Conservation (phyloP, 768 basidiomycete genomes). For the Suillus variegatus region DNA sequence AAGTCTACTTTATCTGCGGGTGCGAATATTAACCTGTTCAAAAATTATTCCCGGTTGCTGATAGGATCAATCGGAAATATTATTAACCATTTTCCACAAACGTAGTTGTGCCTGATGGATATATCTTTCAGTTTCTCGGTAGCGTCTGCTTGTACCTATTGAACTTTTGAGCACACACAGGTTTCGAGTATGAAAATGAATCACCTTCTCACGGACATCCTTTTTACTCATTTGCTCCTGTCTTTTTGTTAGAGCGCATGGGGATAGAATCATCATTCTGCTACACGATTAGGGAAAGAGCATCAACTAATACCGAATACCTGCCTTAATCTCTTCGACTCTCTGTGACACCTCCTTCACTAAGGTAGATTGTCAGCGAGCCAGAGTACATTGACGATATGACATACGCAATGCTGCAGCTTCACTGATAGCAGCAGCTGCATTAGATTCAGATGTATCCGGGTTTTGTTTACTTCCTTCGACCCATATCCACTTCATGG, state of each 20-base stretch:
- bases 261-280: slow-evolving; percentile 71
- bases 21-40: slow-evolving; percentile 66
- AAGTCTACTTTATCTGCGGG: slow-evolving; percentile 60
- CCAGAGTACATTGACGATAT: background rate
- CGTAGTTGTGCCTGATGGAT: slow-evolving; percentile 52
- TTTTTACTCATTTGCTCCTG: slow-evolving; percentile 74
- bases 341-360: slow-evolving; percentile 59
- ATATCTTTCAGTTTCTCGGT: slow-evolving; percentile 59
- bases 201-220: slow-evolving; percentile 69
- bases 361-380: slow-evolving; percentile 23
- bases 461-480: slow-evolving; percentile 15
- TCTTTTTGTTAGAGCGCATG: slow-evolving; percentile 67
- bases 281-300: slow-evolving; percentile 7
- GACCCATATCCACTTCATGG: slow-evolving; percentile 70
- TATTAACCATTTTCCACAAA: slow-evolving; percentile 68
- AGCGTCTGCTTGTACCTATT: slow-evolving; percentile 61
- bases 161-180: background rate
- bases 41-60: background rate
- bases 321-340: slow-evolving; percentile 63
- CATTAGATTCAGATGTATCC: slow-evolving; percentile 12
- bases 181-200: background rate
- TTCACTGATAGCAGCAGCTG: slow-evolving; percentile 43
- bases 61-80: background rate
- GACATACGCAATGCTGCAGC: slow-evolving; percentile 45
- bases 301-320: background rate